These are phyloP conservation scores for Pestalotiopsis fici DNA, from an alignment of 2,329 filamentous ascomycete genomes.

Conservation along the genomic window DNA sequence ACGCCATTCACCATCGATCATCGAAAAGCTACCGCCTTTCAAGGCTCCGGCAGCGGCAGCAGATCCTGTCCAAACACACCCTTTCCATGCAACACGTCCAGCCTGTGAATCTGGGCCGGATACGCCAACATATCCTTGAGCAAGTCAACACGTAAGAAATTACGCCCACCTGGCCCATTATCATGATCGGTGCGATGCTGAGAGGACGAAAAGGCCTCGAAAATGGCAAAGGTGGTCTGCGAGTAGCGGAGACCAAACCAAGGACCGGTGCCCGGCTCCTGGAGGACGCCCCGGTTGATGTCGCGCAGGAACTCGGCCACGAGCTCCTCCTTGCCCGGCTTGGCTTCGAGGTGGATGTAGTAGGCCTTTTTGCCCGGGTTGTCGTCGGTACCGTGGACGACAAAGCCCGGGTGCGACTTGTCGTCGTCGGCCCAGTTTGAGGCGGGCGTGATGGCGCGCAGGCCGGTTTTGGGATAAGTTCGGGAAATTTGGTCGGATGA, in stretches of 20 bases:
- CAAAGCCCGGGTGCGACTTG: slow-evolving; percentile 5
- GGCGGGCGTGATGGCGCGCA: background rate
- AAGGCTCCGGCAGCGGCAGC: background rate
- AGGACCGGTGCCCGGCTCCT: slow-evolving; percentile 4
- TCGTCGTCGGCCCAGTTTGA: slow-evolving; percentile 1
- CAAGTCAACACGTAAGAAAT: slow-evolving; percentile 6
- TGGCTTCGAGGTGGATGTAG: slow-evolving; percentile 11
- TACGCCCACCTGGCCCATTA: background rate
- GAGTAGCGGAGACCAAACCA: slow-evolving; percentile 12
- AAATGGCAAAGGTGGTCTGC: slow-evolving; percentile 11
- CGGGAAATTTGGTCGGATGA: background rate
- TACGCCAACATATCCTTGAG: slow-evolving; percentile 10
- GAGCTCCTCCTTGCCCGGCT: slow-evolving; percentile 9
- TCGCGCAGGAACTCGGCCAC: slow-evolving; percentile 9
- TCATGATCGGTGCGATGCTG: slow-evolving; percentile 6
- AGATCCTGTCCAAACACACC: background rate
- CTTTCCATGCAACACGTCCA: slow-evolving; percentile 10
- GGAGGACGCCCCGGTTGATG: slow-evolving; percentile 2
- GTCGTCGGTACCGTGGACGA: slow-evolving; percentile 6
- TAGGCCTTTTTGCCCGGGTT: slow-evolving; percentile 11
- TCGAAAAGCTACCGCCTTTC: too few relatives aligned
- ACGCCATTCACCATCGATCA: too few relatives aligned
- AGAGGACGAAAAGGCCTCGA: slow-evolving; percentile 8
- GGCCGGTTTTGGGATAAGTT: background rate
- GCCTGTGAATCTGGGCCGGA: slow-evolving; percentile 6